phyloP scores from a whole-genome alignment of 164 flowering plant species.

The Houttuynia cordata region DNA sequence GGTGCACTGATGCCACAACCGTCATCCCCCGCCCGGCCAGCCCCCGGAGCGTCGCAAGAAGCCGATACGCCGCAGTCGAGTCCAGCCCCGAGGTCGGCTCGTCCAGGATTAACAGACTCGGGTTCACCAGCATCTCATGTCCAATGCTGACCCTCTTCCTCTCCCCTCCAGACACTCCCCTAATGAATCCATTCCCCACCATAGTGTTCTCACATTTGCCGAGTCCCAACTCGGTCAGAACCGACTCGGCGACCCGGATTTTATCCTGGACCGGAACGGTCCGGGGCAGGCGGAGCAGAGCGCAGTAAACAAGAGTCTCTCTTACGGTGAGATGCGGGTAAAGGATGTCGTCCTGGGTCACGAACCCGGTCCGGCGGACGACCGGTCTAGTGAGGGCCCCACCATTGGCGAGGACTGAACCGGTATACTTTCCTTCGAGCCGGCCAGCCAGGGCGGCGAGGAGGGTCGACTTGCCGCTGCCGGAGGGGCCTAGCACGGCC shows the following conservation, averaged over 20 bases:
- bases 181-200: conserved; percentile 52
- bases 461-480: conserved; percentile 89
- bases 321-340: conserved; percentile 82
- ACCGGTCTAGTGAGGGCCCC: conserved; percentile 21
- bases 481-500: conserved; percentile 86
- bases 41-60: conserved; percentile 35
- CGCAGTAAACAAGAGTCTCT: conserved; percentile 66
- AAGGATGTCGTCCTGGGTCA: conserved; percentile 77
- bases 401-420: conserved; percentile 50
- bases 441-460: conserved; percentile 68
- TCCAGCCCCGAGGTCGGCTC: conserved; percentile 92
- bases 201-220: conserved; percentile 57
- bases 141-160: conserved; percentile 75
- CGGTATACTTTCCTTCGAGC: conserved; percentile 39
- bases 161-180: conserved; percentile 89
- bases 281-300: conserved; percentile 51
- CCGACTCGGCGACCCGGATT: conserved; percentile 41
- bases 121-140: conserved; percentile 79
- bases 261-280: conserved; percentile 30
- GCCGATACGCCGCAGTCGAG: conserved; percentile 68
- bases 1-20: conserved; percentile 70
- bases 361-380: conserved; percentile 53
- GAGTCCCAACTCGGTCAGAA: conserved; percentile 57
- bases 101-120: conserved; percentile 64
- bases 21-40: conserved; percentile 74